A percentile compares a stretch with the other conserved stretches of the same genome.
Evolutionary conservation across 1,284 basidiomycete genomes (phyloP).

Genomic region (Pascua guehoae): DNA sequence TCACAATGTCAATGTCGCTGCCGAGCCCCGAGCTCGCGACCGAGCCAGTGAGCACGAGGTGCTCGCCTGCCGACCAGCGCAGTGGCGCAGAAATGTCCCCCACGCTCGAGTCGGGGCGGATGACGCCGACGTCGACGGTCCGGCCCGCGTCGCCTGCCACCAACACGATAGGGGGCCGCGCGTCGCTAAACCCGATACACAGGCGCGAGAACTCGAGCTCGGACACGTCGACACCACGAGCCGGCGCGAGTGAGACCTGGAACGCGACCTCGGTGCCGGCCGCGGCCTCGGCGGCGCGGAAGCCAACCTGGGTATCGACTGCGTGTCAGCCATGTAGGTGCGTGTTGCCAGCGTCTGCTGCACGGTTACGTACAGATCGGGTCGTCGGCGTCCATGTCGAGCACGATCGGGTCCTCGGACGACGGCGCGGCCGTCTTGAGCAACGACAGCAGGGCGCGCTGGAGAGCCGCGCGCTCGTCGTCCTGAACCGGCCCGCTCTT

Average conservation of each 20-base stretch:
- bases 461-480: neutral
- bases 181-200: slow-evolving; percentile 39
- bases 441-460: slow-evolving; percentile 62
- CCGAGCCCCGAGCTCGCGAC: neutral
- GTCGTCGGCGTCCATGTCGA: slow-evolving; percentile 67
- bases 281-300: slow-evolving; percentile 63
- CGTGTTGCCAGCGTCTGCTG: too few species aligned
- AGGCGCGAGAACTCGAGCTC: slow-evolving; percentile 36
- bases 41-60: slow-evolving; percentile 23
- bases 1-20: slow-evolving; percentile 19
- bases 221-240: slow-evolving; percentile 38
- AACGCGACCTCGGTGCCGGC: slow-evolving; percentile 65
- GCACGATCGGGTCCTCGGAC: slow-evolving; percentile 56
- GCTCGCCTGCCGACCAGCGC: slow-evolving; percentile 15
- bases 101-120: neutral
- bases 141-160: neutral
- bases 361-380: slow-evolving; percentile 30
- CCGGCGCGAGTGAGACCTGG: slow-evolving; percentile 57
- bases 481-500: slow-evolving; percentile 51
- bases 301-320: slow-evolving; percentile 60
- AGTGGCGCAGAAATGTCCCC: slow-evolving; percentile 13
- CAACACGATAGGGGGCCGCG: slow-evolving; percentile 29
- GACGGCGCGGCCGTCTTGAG: slow-evolving; percentile 67
- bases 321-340: too few species aligned
- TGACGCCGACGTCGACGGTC: slow-evolving; percentile 7